Conservation (phyloP, 495 filamentous ascomycete genomes). For the Hypoxylon lenormandii region DNA sequence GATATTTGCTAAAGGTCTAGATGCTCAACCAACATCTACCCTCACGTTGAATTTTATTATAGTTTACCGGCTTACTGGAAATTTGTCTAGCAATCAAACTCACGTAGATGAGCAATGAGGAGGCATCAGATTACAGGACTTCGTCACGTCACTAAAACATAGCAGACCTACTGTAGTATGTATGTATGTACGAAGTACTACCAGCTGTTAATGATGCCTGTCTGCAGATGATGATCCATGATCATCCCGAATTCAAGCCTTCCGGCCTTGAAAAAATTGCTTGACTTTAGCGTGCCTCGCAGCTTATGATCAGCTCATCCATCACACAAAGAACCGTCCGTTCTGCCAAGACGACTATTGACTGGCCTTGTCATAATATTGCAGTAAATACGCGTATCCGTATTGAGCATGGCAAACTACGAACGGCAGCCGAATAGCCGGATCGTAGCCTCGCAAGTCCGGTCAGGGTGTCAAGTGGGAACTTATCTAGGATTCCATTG, state of each 20-base stretch:
- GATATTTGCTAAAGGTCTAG: neutral
- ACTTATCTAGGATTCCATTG: neutral
- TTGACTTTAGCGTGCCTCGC: no score
- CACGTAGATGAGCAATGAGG: no score
- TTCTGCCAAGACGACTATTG: slow-evolving; percentile 4
- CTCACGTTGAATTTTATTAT: neutral
- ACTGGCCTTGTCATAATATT: neutral
- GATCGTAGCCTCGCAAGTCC: neutral
- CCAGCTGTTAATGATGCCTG: no score
- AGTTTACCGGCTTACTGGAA: neutral
- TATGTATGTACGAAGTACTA: no score
- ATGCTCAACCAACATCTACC: neutral
- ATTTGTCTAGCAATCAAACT: no score
- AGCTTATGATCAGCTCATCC: no score
- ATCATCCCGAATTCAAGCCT: slow-evolving; percentile 1
- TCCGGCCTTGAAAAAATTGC: no score
- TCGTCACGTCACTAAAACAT: no score
- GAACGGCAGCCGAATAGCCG: neutral
- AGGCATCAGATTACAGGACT: no score
- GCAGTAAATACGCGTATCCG: neutral
- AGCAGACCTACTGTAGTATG: no score
- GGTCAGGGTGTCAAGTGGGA: no score
- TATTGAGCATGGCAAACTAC: no score
- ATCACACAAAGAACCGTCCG: neutral
- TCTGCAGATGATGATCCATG: neutral